Conservation (phyloP, 768 basidiomycete species). For the Agaricus blazei region DNA sequence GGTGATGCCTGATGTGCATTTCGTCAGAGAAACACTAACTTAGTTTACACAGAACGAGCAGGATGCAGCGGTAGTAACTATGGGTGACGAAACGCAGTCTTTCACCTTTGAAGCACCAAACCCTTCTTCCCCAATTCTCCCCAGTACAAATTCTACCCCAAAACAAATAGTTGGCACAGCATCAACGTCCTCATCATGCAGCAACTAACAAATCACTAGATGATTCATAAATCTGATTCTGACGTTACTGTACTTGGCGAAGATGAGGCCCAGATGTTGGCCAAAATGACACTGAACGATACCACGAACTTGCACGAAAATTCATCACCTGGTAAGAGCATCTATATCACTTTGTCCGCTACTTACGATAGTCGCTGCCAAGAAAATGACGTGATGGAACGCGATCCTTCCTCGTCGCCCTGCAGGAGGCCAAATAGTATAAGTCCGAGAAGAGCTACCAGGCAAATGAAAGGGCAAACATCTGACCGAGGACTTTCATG, state of each 20-base stretch:
- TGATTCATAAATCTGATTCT: neutral
- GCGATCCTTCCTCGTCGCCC: neutral
- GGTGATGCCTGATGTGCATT: conserved; percentile 27
- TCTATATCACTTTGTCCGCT: neutral
- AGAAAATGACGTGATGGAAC: neutral
- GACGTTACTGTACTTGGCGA: neutral
- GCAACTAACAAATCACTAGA: neutral
- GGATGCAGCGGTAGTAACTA: conserved; percentile 10
- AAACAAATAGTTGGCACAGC: neutral
- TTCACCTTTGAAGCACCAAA: conserved; percentile 14
- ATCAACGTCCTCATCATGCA: neutral
- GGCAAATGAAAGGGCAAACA: neutral
- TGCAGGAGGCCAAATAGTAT: neutral
- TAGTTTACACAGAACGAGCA: conserved; percentile 12
- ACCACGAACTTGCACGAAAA: neutral
- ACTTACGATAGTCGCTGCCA: neutral
- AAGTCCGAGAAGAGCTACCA: neutral
- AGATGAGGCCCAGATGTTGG: conserved; percentile 5
- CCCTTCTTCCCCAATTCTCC: neutral
- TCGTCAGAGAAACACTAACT: neutral
- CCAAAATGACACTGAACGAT: conserved; percentile 6
- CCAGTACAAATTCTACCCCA: neutral
- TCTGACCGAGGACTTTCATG: conserved; percentile 49
- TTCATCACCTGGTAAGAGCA: neutral
- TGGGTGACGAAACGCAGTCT: conserved; percentile 48